phyloP scores from a whole-genome alignment of 768 basidiomycete species.

The Panellus pusillus region DNA sequence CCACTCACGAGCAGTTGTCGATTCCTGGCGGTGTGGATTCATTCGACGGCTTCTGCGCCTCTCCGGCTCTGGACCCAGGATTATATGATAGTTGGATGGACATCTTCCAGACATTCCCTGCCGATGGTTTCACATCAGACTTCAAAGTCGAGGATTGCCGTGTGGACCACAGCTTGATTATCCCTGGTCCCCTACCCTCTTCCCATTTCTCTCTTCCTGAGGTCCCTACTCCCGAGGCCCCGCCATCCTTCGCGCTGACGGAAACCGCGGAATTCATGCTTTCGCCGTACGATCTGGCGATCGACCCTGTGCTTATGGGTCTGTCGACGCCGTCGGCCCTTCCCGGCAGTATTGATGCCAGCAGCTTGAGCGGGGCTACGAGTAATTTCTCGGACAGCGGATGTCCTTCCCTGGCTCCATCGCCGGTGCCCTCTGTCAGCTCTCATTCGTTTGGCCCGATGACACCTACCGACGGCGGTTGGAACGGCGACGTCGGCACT shows the following conservation, averaged over 20 bases:
- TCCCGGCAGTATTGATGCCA: conserved; percentile 4
- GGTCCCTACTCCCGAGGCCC: neutral
- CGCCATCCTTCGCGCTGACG: no score
- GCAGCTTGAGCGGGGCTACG: neutral
- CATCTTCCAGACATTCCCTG: conserved; percentile 45
- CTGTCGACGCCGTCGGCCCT: conserved; percentile 19
- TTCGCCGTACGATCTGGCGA: conserved; percentile 24
- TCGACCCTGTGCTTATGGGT: conserved; percentile 34
- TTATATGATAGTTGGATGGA: conserved; percentile 53
- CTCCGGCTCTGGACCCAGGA: conserved; percentile 33
- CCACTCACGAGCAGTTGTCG: conserved; percentile 19
- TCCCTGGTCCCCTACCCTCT: conserved; percentile 1
- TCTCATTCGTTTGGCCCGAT: conserved; percentile 23
- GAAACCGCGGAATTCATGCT: no score
- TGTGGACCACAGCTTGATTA: conserved; percentile 3
- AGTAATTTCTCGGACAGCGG: conserved; percentile 13
- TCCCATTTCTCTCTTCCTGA: conserved; percentile 8
- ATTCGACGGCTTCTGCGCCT: neutral
- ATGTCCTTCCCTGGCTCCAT: conserved; percentile 25
- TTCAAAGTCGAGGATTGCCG: conserved; percentile 12
- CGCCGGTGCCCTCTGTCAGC: conserved; percentile 33
- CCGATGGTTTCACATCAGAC: conserved; percentile 28
- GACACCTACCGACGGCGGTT: conserved; percentile 11
- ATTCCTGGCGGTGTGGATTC: neutral
- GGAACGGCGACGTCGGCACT: conserved; percentile 8